Base-by-base conservation (phyloP, 1,284 basidiomycete genomes). In the Austroboletus novae-zelandiae region DNA sequence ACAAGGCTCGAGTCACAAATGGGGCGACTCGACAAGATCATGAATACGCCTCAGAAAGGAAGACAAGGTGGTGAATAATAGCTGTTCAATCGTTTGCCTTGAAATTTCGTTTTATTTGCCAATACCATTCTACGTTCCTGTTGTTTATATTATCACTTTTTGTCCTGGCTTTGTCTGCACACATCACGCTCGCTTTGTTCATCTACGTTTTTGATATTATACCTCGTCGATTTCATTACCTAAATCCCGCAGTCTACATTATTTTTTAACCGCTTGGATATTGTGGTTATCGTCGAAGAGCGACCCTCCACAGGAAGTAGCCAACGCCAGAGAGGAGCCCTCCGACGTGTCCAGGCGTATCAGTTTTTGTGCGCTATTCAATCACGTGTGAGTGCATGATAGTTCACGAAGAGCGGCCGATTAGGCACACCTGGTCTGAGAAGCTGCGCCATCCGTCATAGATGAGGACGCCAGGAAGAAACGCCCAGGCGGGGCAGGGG, bases 401-500 rank as follows among this genome's bases (percentile, higher is more conserved):
- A 32, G 20, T 17, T 27, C n/a, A 9, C 13, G 13, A 35, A 4
- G 8, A 60, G 62, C 43, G 64, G 20, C 7, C 8, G 25, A 27
- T 27, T 27, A 27, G 55, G 56, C 74, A 57, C 47, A 84, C 68
- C 57, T 75, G 71, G 47, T 77, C 76, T 56, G 81, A 87, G 8
- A 80, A 68, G 52, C 62, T 69, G 30, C 64, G 66, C 62, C 66
- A 66, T 29, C 61, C 67, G 60, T 94, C 91, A 59, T 80, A 90
- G 5, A 80, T 71, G 60, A 94, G 87, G 47, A 95, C 72, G 10
- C 88, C 92, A 0, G 79, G 71, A 1, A 94, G 84, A 31, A 81
- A 78, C 3, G 78, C 74, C 90, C 91, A 94, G 0, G 91, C 91
- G 0, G 91, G 92, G 52, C 90, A 75, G 14, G 93, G 94, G 10